Evolutionary conservation across 352 stramenopile genomes (phyloP).

Genomic region (Elongisporangium prolatum): DNA sequence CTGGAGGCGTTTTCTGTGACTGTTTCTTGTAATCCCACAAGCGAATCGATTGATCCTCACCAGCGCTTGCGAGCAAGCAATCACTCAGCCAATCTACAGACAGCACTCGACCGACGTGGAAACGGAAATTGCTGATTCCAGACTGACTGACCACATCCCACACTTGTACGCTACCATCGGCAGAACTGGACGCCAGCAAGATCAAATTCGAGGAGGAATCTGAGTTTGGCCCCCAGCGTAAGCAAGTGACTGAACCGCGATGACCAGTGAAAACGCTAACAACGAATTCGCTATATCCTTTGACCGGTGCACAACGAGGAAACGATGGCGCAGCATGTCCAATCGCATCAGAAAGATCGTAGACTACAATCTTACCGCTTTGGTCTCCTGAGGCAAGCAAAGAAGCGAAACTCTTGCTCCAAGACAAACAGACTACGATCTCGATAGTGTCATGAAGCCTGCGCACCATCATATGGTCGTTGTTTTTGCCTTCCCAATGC

Average conservation of each 20-base stretch:
- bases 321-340: neutral
- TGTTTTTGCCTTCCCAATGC: neutral
- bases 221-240: slow-evolving; percentile 30
- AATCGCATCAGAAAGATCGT: slow-evolving; percentile 9
- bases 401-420: slow-evolving; percentile 13
- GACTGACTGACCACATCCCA: slow-evolving; percentile 30
- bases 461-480: slow-evolving; percentile 1
- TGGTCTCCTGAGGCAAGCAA: slow-evolving; percentile 43
- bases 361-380: slow-evolving; percentile 55
- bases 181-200: slow-evolving; percentile 45
- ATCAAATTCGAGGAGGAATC: neutral
- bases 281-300: slow-evolving; percentile 7
- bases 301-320: neutral
- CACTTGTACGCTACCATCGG: slow-evolving; percentile 49
- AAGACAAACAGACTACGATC: slow-evolving; percentile 30
- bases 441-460: slow-evolving; percentile 58
- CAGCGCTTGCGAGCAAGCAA: slow-evolving; percentile 40
- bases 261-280: slow-evolving; percentile 29
- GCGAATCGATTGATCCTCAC: slow-evolving; percentile 66
- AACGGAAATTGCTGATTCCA: slow-evolving; percentile 25
- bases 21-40: slow-evolving; percentile 51
- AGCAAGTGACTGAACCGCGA: slow-evolving; percentile 30
- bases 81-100: slow-evolving; percentile 49
- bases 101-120: slow-evolving; percentile 52
- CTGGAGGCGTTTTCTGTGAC: neutral